Percentiles rank a stretch among this genome's conserved stretches.
Evolutionary conservation across 768 basidiomycete species (phyloP).

Genomic region (Termitomyces heimii): DNA sequence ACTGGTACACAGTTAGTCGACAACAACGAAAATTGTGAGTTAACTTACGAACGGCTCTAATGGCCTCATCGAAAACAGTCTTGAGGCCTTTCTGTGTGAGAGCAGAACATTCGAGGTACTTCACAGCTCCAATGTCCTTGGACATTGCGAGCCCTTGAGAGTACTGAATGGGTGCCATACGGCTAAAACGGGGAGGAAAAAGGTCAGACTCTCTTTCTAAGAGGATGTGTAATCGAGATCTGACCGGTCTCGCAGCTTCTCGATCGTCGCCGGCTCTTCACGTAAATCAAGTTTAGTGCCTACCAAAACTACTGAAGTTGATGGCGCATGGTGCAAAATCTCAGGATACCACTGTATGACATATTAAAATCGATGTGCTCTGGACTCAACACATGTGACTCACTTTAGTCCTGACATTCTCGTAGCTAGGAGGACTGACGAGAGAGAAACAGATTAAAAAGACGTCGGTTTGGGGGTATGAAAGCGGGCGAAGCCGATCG

Average conservation of each 20-base stretch:
- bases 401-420: conserved; percentile 98
- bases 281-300: conserved; percentile 98
- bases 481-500: conserved; percentile 93
- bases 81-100: conserved; percentile 98
- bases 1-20: conserved; percentile 34
- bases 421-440: conserved; percentile 96
- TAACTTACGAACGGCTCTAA: conserved; percentile 87
- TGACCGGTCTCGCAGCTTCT: conserved; percentile 89
- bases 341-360: conserved; percentile 84
- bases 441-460: conserved; percentile 99
- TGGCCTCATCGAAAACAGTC: conserved; percentile 99
- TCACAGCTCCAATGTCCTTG: conserved; percentile 92
- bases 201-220: not conserved
- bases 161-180: conserved; percentile 94
- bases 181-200: conserved; percentile 34
- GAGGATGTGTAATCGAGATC: not conserved
- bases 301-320: conserved; percentile 88
- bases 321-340: conserved; percentile 95
- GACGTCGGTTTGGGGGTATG: conserved; percentile 98
- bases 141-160: conserved; percentile 86
- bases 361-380: conserved; percentile 8
- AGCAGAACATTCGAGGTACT: conserved; percentile 94
- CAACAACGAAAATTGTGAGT: not conserved
- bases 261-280: conserved; percentile 89
- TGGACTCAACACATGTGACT: conserved; percentile 15